Evolutionary conservation across 2,329 filamentous ascomycete genomes (phyloP), one percentile per base, ranked within the genome.

Genomic region (Didymella segeticola): DNA sequence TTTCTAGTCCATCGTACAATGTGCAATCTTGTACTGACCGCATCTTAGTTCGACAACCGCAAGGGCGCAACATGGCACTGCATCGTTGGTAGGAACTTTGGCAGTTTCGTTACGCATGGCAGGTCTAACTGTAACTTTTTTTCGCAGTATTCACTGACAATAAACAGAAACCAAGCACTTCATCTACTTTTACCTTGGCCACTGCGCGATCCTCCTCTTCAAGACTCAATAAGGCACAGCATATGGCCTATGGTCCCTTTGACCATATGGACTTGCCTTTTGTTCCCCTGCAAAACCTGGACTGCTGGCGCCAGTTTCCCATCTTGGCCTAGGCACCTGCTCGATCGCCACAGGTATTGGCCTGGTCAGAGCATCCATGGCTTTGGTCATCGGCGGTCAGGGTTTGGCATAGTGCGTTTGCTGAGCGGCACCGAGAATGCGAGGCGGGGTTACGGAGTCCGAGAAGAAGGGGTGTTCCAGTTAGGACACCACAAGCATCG

Each of bases 61-160:
- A 97, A 97, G 81, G 95, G 95, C 29, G 93, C 93, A 60, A 99
- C 95, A 75, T 99, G 93, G 95, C 95, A 99, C 79, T 99, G 95
- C 79, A 97, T 99, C 66, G 95, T 99, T 27, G 95, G 95, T 60
- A 86, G 95, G 66, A 98, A 99, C 83, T 99, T 99, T 80, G 95
- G 95, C 67, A 98, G 93, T 79, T 99, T 98, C 68, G 95, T 99
- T 45, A 99, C 95, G 33, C 95, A 99, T 73, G 93, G 93, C 96
- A 84, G 57, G 85, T 37, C 42, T 7, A 12, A 9, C 5, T 19
- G 25, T 3, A 7, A 15, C 8, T n/a, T 20, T 14, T 20, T 20
- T 5, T 7, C 2, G 12, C 22, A 25, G 23, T 14, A 2, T 14
- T 12, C 5, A 37, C 71, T 71, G 27, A 72, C 42, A 20, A 5